These are phyloP conservation scores for Fusarium nanum DNA, from an alignment of 2,329 filamentous ascomycete genomes.

Conservation along the genomic window DNA sequence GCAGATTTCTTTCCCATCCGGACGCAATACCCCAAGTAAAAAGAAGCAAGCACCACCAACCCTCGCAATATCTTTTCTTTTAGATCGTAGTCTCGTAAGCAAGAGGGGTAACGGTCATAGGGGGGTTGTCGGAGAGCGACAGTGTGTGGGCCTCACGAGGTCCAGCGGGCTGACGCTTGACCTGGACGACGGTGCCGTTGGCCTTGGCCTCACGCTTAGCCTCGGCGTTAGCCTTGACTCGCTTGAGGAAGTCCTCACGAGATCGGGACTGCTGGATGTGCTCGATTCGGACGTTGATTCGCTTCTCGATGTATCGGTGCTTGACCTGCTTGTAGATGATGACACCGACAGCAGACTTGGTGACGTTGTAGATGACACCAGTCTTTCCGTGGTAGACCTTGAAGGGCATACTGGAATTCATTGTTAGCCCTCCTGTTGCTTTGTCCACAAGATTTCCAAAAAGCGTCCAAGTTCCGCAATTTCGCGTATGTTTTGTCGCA, in stretches of 20 bases:
- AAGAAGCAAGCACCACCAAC: slow-evolving; percentile 52
- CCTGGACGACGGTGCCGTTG: slow-evolving; percentile 85
- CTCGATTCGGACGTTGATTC: slow-evolving; percentile 98
- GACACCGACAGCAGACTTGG: slow-evolving; percentile 96
- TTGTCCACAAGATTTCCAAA: slow-evolving; percentile 14
- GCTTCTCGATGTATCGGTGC: slow-evolving; percentile 99
- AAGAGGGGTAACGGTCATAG: slow-evolving; percentile 91
- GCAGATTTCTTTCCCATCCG: slow-evolving; percentile 59
- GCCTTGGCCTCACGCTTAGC: slow-evolving; percentile 94
- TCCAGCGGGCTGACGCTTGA: slow-evolving; percentile 88
- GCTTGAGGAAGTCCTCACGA: slow-evolving; percentile 94
- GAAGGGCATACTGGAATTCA: slow-evolving; percentile 84
- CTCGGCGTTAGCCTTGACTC: slow-evolving; percentile 95
- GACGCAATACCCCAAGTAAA: slow-evolving; percentile 58
- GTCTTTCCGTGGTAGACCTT: slow-evolving; percentile 99
- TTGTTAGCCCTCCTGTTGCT: slow-evolving; percentile 49
- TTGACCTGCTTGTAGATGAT: slow-evolving; percentile 99
- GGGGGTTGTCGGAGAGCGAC: slow-evolving; percentile 82
- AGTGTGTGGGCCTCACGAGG: slow-evolving; percentile 86
- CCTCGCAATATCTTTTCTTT: slow-evolving; percentile 52
- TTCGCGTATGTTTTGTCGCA: slow-evolving; percentile 30
- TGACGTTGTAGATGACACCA: slow-evolving; percentile 98
- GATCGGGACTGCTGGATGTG: slow-evolving; percentile 95
- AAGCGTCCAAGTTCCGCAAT: slow-evolving; percentile 29
- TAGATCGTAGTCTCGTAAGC: slow-evolving; percentile 99